Evolutionary conservation across 140 eudicot species (phyloP).

Genomic region (Erigeron philadelphicus): DNA sequence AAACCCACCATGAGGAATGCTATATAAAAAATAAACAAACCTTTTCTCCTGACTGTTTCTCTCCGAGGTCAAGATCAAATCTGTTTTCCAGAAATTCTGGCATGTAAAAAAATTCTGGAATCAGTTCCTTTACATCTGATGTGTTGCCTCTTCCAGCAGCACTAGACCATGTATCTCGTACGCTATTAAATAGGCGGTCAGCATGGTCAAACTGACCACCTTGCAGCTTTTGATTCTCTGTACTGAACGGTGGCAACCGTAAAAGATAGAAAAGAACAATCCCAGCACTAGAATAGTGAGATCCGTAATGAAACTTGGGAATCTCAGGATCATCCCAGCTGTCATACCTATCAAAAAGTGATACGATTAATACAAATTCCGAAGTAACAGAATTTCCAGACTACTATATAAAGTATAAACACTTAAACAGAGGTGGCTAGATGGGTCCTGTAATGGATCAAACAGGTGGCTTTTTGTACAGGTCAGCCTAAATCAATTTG

Average conservation of each 20-base stretch:
- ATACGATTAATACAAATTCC: neutral
- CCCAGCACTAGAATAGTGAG: conserved; percentile 99
- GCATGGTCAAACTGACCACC: conserved; percentile 99
- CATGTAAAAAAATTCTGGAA: conserved; percentile 95
- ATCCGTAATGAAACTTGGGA: conserved; percentile 95
- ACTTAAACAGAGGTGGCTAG: neutral
- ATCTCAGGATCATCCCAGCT: conserved; percentile 99
- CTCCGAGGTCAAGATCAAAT: conserved; percentile 87
- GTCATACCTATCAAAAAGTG: conserved; percentile 53
- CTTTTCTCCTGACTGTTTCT: conserved; percentile 98
- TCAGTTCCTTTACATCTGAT: conserved; percentile 91
- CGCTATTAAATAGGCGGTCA: conserved; percentile 92
- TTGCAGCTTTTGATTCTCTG: conserved; percentile 90
- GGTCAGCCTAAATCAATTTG: too few species aligned
- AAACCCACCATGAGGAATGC: too few species aligned
- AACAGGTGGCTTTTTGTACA: neutral
- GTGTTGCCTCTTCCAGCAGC: conserved; percentile 99
- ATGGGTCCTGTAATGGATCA: neutral
- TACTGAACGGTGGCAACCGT: conserved; percentile 92
- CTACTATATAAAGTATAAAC: neutral
- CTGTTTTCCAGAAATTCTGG: conserved; percentile 89
- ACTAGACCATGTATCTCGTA: conserved; percentile 88
- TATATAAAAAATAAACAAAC: conserved; percentile 29
- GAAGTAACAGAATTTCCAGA: conserved; percentile 1
- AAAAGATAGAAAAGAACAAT: conserved; percentile 93